Conservation (phyloP, 371 early-diverging fungal genomes). For the Funneliformis caledonium region DNA sequence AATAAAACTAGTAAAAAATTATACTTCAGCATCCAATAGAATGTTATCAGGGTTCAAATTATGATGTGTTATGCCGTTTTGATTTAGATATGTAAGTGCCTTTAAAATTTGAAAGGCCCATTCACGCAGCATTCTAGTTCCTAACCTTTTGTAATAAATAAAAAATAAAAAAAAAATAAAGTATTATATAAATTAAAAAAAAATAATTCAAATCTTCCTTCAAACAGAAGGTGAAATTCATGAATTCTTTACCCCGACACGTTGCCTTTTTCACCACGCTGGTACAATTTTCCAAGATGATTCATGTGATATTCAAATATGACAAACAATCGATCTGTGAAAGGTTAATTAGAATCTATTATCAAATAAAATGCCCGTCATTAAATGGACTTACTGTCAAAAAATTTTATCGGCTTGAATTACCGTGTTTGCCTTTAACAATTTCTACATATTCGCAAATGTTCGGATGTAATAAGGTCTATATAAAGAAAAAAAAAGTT, state of each 20-base stretch:
- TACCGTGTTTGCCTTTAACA: constrained; percentile 63
- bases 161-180: neutral
- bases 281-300: constrained; percentile 41
- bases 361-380: neutral
- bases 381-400: neutral
- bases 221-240: neutral
- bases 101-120: constrained; percentile 65
- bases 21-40: constrained; percentile 56
- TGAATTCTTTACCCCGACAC: constrained; percentile 24
- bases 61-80: constrained; percentile 56
- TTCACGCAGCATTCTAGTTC: constrained; percentile 45
- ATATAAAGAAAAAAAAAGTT: neutral
- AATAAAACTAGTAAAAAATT: neutral
- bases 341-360: neutral
- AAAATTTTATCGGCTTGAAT: constrained; percentile 24
- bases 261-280: constrained; percentile 38
- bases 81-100: constrained; percentile 57
- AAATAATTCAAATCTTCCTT: neutral
- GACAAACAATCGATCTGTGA: constrained; percentile 61
- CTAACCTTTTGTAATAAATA: constrained; percentile 35
- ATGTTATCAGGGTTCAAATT: constrained; percentile 59
- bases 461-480: constrained; percentile 57
- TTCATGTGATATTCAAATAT: constrained; percentile 61
- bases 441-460: constrained; percentile 63
- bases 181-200: neutral